Evolutionary conservation across 495 filamentous ascomycete genomes (phyloP), one percentile per base, ranked within the genome.

Genomic region (Sabuloglossum arenarium): DNA sequence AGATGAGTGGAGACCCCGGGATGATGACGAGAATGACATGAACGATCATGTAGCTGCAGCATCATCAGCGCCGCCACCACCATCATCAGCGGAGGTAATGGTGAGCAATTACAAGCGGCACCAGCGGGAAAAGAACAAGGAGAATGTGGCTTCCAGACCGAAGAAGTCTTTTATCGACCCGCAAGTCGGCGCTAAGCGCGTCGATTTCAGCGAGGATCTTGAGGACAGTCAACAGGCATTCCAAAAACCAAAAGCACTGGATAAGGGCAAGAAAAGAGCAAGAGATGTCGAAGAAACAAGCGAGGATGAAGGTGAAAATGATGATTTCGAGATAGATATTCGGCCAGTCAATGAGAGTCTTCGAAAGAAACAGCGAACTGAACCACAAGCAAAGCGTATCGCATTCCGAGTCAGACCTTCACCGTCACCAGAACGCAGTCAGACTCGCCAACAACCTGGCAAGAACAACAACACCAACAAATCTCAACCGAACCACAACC

Each of bases 101-200:
- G 6, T 51, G 16, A 19, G 5, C 14, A 21, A 23, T 16, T 51
- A 27, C 16, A 19, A 4, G 0, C 24, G 24, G 5, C 23, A 27
- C 16, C 47, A 51, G 21, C 1, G 47, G 24, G 47, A 51, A 23
- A 51, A 51, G 24, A 51, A 51, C 16, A 51, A 51, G 21, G 47
- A 51, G 47, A 51, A 51, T 23, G 45, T 47, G 45, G 23, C 39
- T 3, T n/a, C 39, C 16, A 43, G 10, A 21, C 39, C 39, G 39
- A 43, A 43, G 21, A 43, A 43, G 25, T 23, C 55, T 1, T 65
- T 75, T 14, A 56, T 70, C 16, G 73, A 75, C 60, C 63, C 53
- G 9, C 71, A 75, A 55, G 42, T 58, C 3, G 59, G 64, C 57
- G 71, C 69, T 12, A 42, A 59, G 31, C 52, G 64, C 21, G 54